Evolutionary conservation across 2,329 filamentous ascomycete species (phyloP).

Genomic region (Mollisiaceae sp.): DNA sequence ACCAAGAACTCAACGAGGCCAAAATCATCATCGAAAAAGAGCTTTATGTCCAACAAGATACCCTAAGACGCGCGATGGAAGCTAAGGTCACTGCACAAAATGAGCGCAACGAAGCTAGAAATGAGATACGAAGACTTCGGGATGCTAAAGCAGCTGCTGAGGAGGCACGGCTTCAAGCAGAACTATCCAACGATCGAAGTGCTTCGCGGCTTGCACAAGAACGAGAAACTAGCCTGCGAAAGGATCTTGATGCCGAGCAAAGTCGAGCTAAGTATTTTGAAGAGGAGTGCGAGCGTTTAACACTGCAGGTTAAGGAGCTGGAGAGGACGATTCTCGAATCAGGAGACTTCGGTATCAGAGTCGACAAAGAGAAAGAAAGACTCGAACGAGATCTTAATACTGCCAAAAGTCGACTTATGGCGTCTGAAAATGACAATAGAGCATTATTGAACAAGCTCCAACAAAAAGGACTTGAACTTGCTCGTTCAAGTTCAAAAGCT

Average conservation of each 20-base stretch:
- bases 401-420: constrained; percentile 84
- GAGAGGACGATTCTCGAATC: constrained; percentile 88
- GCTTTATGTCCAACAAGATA: constrained; percentile 93
- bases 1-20: constrained; percentile 83
- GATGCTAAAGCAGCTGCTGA: constrained; percentile 85
- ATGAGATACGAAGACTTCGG: constrained; percentile 81
- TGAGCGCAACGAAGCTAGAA: constrained; percentile 87
- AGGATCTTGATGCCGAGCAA: constrained; percentile 80
- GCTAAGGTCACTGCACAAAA: constrained; percentile 79
- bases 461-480: constrained; percentile 96
- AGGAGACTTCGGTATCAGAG: constrained; percentile 84
- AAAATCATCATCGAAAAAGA: constrained; percentile 99
- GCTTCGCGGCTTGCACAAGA: constrained; percentile 81
- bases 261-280: constrained; percentile 80
- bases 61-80: constrained; percentile 83
- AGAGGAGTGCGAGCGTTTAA: constrained; percentile 76
- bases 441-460: constrained; percentile 96
- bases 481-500: constrained; percentile 83
- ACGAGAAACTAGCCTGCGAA: constrained; percentile 75
- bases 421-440: constrained; percentile 95
- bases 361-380: constrained; percentile 93
- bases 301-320: constrained; percentile 80
- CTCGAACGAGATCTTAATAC: constrained; percentile 90
- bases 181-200: constrained; percentile 78
- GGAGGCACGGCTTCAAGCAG: constrained; percentile 82